phyloP scores from a whole-genome alignment of 768 basidiomycete species.

The Chalciporus chontae region DNA sequence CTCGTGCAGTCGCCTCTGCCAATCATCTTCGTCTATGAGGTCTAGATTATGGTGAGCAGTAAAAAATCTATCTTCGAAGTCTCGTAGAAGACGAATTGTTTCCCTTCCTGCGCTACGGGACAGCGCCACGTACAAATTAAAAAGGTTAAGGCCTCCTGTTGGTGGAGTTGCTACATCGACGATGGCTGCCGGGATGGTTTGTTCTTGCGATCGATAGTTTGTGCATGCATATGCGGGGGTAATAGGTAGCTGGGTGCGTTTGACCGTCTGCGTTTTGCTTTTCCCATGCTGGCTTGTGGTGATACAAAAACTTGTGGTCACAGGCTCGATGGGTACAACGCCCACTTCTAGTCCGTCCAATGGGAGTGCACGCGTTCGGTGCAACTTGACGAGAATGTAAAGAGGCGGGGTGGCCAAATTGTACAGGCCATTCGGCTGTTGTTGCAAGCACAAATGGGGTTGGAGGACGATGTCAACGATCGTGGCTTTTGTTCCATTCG shows the following conservation, averaged over 20 bases:
- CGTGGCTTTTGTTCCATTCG: constrained; percentile 35
- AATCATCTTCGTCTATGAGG: constrained; percentile 7
- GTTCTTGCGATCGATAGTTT: constrained; percentile 41
- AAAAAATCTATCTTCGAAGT: constrained; percentile 29
- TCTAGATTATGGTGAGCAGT: constrained; percentile 1
- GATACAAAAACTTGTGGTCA: no score
- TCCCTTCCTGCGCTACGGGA: constrained; percentile 31
- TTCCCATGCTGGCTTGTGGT: no score
- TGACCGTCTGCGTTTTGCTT: constrained; percentile 6
- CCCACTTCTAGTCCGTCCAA: no score
- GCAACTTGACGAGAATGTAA: no score
- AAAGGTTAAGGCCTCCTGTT: constrained; percentile 27
- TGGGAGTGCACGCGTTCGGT: no score
- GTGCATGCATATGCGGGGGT: constrained; percentile 42
- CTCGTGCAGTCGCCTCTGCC: constrained; percentile 1
- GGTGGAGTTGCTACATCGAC: constrained; percentile 39
- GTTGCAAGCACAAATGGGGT: no score
- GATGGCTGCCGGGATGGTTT: constrained; percentile 35
- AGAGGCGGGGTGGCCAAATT: no score
- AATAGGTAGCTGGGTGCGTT: constrained; percentile 29
- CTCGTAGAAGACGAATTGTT: constrained; percentile 26
- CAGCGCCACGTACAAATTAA: constrained; percentile 41
- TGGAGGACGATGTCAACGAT: no score
- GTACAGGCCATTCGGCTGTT: no score
- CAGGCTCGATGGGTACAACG: no score